phyloP scores from a whole-genome alignment of 495 filamentous ascomycete genomes.

The Penicillium bialowiezense region DNA sequence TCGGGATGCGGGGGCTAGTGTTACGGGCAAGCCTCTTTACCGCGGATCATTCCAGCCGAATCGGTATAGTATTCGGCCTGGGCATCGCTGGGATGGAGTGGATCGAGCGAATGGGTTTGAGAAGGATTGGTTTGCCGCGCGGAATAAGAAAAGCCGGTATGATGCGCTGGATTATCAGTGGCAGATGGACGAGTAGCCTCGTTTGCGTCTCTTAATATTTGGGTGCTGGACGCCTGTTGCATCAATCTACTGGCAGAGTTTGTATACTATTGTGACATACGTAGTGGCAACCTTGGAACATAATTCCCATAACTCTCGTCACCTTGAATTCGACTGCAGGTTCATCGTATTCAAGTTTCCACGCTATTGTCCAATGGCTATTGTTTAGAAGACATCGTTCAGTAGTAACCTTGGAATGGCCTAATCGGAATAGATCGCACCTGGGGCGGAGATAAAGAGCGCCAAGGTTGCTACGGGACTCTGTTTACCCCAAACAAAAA shows the following conservation, averaged over 20 bases:
- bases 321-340: too few relatives aligned
- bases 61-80: slow-evolving; percentile 89
- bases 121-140: slow-evolving; percentile 85
- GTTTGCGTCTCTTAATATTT: slow-evolving; percentile 4
- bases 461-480: slow-evolving; percentile 23
- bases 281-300: too few relatives aligned
- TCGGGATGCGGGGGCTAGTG: slow-evolving; percentile 36
- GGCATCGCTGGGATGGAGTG: slow-evolving; percentile 95
- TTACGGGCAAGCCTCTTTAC: slow-evolving; percentile 72
- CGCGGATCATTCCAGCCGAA: slow-evolving; percentile 79
- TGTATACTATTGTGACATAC: not conserved
- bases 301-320: too few relatives aligned
- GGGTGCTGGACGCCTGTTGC: slow-evolving; percentile 4
- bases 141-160: slow-evolving; percentile 69
- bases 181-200: slow-evolving; percentile 82
- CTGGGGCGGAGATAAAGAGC: slow-evolving; percentile 9
- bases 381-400: too few relatives aligned
- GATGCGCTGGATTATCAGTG: slow-evolving; percentile 85
- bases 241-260: not conserved
- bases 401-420: too few relatives aligned
- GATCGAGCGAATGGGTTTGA: slow-evolving; percentile 94
- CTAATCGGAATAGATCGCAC: too few relatives aligned
- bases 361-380: too few relatives aligned
- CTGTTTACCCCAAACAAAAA: slow-evolving; percentile 29
- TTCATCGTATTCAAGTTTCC: too few relatives aligned